Conservation (phyloP, 257 asterid genomes). For the Voacanga thouarsii region DNA sequence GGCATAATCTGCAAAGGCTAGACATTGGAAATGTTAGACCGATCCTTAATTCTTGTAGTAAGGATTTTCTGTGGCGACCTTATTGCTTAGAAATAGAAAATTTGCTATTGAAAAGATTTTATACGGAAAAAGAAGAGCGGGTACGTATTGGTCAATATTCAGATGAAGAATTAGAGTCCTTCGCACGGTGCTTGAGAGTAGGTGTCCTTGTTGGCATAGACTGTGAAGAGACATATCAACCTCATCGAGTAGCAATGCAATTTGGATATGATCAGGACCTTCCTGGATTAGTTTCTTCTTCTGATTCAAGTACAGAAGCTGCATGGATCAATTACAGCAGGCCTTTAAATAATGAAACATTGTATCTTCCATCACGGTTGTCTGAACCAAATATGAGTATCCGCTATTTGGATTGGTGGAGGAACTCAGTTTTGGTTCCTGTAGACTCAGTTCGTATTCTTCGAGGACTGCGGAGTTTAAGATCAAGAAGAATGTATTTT, state of each 20-base stretch:
- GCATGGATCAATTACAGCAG: conserved; percentile 21
- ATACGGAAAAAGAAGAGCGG: conserved; percentile 28
- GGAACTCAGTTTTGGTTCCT: too few species aligned
- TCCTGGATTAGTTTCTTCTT: conserved; percentile 19
- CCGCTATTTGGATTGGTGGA: too few species aligned
- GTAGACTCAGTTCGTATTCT: too few species aligned
- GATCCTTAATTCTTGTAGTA: conserved; percentile 28
- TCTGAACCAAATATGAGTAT: too few species aligned
- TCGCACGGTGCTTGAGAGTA: conserved; percentile 27
- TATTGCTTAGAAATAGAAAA: conserved; percentile 26
- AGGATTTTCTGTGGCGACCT: conserved; percentile 33
- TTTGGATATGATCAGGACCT: conserved; percentile 41
- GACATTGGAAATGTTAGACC: conserved; percentile 26
- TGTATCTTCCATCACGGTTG: conserved; percentile 15
- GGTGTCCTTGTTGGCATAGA: conserved; percentile 32
- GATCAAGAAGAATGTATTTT: too few species aligned
- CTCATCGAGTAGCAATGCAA: conserved; percentile 43
- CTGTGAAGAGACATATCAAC: conserved; percentile 33
- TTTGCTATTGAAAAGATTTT: background rate
- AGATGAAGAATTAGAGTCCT: conserved; percentile 24
- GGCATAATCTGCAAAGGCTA: conserved; percentile 17
- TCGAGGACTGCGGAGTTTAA: too few species aligned
- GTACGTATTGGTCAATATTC: background rate
- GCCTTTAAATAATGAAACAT: conserved; percentile 3
- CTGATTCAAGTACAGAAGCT: background rate